These are phyloP conservation scores for Arthroderma sp. DNA, from an alignment of 2,329 filamentous ascomycete species.

Conservation along the genomic window DNA sequence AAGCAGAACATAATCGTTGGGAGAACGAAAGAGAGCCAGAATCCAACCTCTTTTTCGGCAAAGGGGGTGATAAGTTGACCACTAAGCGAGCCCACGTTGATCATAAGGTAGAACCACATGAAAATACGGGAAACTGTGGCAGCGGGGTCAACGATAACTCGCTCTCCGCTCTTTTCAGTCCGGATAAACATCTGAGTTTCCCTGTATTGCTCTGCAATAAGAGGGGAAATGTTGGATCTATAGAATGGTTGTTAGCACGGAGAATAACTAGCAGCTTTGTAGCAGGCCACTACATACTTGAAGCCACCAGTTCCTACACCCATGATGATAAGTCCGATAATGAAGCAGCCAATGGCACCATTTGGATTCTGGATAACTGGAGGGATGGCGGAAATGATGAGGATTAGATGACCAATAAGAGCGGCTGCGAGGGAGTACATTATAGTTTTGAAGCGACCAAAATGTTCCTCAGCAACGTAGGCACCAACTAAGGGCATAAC, in stretches of 20 bases:
- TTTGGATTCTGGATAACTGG: constrained; percentile 47
- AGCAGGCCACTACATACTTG: constrained; percentile 37
- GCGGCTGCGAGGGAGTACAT: constrained; percentile 53
- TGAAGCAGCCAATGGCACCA: constrained; percentile 50
- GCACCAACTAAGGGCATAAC: constrained; percentile 48
- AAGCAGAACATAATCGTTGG: constrained; percentile 54
- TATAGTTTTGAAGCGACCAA: constrained; percentile 59
- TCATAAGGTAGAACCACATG: constrained; percentile 59
- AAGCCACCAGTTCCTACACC: constrained; percentile 69
- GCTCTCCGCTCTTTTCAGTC: constrained; percentile 46
- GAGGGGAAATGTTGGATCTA: constrained; percentile 55
- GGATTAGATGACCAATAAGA: constrained; percentile 53
- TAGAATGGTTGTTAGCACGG: background rate
- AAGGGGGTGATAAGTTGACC: constrained; percentile 59
- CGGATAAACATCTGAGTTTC: constrained; percentile 48
- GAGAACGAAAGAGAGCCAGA: constrained; percentile 59
- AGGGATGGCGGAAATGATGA: constrained; percentile 55
- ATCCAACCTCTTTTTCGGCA: constrained; percentile 63
- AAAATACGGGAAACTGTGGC: constrained; percentile 57
- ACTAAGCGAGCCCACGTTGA: constrained; percentile 53
- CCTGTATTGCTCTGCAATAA: constrained; percentile 59
- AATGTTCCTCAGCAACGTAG: constrained; percentile 55
- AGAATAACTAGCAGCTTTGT: background rate
- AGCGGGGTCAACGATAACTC: constrained; percentile 58
- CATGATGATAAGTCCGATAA: constrained; percentile 54